phyloP scores from a whole-genome alignment of 768 basidiomycete species.

The Serendipita sp. region DNA sequence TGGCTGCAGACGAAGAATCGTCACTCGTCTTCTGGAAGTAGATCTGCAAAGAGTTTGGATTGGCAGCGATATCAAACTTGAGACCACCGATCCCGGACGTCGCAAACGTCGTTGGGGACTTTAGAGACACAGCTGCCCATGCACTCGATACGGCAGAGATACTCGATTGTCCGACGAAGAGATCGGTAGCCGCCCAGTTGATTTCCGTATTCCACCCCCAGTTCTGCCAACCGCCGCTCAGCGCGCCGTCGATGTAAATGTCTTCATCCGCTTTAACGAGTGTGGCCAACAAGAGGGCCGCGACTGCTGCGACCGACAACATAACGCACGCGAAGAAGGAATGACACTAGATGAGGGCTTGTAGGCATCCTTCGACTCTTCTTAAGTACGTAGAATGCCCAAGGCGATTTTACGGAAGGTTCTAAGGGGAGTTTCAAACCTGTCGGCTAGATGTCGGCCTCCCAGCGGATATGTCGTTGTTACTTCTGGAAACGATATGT shows the following conservation, averaged over 20 bases:
- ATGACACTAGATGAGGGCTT: neutral
- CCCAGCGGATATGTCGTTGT: neutral
- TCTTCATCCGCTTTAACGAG: constrained; percentile 20
- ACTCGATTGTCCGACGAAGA: constrained; percentile 24
- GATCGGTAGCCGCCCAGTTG: constrained; percentile 29
- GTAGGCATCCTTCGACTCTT: neutral
- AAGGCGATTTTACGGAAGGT: neutral
- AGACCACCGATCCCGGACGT: constrained; percentile 26
- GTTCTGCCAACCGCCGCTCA: constrained; percentile 32
- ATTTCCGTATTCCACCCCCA: constrained; percentile 35
- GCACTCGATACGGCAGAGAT: constrained; percentile 28
- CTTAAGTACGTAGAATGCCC: neutral
- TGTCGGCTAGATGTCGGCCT: neutral
- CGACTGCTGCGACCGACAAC: neutral
- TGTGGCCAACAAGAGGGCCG: constrained; percentile 3
- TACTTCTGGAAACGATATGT: neutral
- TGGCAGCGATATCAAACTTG: constrained; percentile 34
- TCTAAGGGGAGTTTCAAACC: neutral
- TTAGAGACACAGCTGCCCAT: constrained; percentile 33
- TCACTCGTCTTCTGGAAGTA: constrained; percentile 26
- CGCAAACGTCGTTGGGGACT: constrained; percentile 26
- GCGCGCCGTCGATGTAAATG: constrained; percentile 27
- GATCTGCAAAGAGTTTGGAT: constrained; percentile 26
- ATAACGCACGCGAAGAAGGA: neutral
- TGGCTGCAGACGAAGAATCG: constrained; percentile 22